phyloP scores from a whole-genome alignment of 768 basidiomycete genomes.

The Russula vinacea region DNA sequence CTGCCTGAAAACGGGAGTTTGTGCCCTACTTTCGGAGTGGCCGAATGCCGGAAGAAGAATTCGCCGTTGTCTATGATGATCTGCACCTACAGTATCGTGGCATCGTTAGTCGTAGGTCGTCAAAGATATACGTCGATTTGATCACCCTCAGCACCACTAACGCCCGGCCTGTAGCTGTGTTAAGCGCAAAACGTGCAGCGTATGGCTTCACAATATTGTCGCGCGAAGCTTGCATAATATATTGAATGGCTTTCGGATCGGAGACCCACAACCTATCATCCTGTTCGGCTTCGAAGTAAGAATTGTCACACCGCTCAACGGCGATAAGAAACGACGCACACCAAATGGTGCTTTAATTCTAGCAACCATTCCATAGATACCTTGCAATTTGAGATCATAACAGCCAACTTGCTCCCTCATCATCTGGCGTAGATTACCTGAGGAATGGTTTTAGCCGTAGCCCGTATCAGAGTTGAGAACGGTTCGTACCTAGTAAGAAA shows the following conservation, averaged over 20 bases:
- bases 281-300: conserved; percentile 8
- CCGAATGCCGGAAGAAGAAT: conserved; percentile 23
- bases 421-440: conserved; percentile 23
- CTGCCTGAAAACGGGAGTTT: conserved; percentile 21
- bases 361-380: conserved; percentile 12
- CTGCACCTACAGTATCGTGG: conserved; percentile 12
- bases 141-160: conserved; percentile 26
- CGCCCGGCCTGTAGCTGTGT: conserved; percentile 19
- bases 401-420: conserved; percentile 21
- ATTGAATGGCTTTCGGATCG: conserved; percentile 24
- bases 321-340: background rate
- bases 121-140: background rate
- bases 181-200: conserved; percentile 26
- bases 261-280: conserved; percentile 21
- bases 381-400: conserved; percentile 19
- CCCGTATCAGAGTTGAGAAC: background rate
- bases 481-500: conserved; percentile 20
- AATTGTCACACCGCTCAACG: too few relatives aligned
- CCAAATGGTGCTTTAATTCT: conserved; percentile 23
- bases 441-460: background rate
- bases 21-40: conserved; percentile 9
- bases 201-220: conserved; percentile 26
- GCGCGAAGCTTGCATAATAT: conserved; percentile 26
- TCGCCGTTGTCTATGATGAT: conserved; percentile 22
- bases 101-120: background rate